Evolutionary conservation across 495 filamentous ascomycete genomes (phyloP).

Genomic region (Trichocladium uniseriatum): DNA sequence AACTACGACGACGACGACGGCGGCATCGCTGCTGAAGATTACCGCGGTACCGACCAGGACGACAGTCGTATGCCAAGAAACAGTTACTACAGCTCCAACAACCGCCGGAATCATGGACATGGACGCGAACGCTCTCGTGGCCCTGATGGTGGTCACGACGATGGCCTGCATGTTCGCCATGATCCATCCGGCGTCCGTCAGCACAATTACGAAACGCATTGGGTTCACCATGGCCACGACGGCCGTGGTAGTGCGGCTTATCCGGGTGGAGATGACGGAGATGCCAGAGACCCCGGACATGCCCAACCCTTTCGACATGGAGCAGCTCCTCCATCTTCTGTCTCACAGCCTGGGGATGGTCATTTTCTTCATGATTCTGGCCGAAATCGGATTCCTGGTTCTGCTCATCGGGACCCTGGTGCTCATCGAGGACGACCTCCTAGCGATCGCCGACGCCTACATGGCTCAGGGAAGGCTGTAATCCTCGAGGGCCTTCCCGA

Average conservation of each 20-base stretch:
- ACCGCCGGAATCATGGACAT: not conserved
- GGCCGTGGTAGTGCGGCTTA: not conserved
- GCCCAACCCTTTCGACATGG: not conserved
- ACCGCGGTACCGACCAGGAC: constrained; percentile 1
- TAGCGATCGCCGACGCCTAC: not conserved
- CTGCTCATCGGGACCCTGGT: not conserved
- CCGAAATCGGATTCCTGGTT: not conserved
- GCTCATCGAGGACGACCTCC: not conserved
- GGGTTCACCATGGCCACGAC: not conserved
- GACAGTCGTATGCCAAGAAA: not conserved
- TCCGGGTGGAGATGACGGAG: not conserved
- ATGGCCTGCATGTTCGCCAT: not conserved
- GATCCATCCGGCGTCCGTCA: not conserved
- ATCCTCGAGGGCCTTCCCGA: constrained; percentile 21
- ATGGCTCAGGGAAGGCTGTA: constrained; percentile 9
- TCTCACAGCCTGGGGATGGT: not conserved
- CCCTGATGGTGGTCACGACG: not conserved
- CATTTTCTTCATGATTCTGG: not conserved
- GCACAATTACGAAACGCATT: not conserved
- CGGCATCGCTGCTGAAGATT: constrained; percentile 8
- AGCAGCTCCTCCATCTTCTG: not conserved
- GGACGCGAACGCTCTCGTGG: not conserved
- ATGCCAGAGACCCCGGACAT: not conserved
- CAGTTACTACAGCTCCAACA: not conserved
- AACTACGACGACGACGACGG: constrained; percentile 27